Base-by-base conservation (phyloP, 1,284 basidiomycete species). In the Cutaneotrichosporon sp. region DNA sequence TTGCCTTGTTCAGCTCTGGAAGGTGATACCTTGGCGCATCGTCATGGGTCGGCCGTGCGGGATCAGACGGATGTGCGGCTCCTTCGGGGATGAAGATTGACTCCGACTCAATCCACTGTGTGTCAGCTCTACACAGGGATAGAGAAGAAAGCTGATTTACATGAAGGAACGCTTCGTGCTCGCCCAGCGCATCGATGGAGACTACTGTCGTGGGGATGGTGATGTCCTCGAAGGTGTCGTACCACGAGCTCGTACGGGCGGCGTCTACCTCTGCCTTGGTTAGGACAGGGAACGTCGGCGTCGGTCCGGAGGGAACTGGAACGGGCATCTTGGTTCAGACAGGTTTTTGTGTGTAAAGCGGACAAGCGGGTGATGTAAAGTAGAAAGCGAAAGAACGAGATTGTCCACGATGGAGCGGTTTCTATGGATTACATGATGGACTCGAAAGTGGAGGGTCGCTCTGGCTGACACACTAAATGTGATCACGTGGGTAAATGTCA, bases 201-300 rank as follows among this genome's bases (percentile, higher is more conserved):
- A 97, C 83, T 50, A 94, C 75, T 1, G 83, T 87, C 1, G 89
- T 86, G 66, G 84, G 87, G 58, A 90, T 85, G 35, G 84, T 86
- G 37, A 84, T 67, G 17, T 78, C 76, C 20, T 83, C 78, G 70
- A 91, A 93, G 6, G 69, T 72, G 2, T 87, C 83, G 66, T 92
- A 91, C 93, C 93, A 97, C 3, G 82, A 80, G 3, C 88, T 90
- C 65, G 92, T 90, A 58, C 90, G 87, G 63, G 89, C 88, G 2
- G 83, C 78, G 46, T 88, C 79, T 50, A 54, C 37, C 16, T 42
- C 31, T 1, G 29, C 42, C 19, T 38, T 37, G 4, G 52, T 56
- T 26, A 60, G 51, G 9, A 41, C 22, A 9, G 58, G 58, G 17
- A 54, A 54, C 5, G 52, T 7, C 9, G 46, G 29, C 19, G 41